These are phyloP conservation scores for Noccaea bulbosa DNA, from an alignment of 345 rosid species.

Conservation along the genomic window DNA sequence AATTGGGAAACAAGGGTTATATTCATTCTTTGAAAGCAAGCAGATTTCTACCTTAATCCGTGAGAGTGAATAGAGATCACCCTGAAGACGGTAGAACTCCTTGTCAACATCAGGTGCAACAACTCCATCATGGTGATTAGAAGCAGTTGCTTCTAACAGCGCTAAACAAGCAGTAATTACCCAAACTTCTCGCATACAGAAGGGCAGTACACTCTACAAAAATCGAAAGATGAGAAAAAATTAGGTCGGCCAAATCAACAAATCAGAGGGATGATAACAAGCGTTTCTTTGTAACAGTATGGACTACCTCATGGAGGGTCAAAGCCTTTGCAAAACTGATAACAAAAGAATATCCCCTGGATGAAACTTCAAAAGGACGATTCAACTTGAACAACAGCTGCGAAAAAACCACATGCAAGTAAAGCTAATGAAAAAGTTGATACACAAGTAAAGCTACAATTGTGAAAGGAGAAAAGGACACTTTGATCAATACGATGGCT, in stretches of 20 bases:
- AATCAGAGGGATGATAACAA: slow-evolving; percentile 22
- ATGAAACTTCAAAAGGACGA: slow-evolving; percentile 94
- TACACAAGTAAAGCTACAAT: slow-evolving; percentile 22
- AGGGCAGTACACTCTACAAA: slow-evolving; percentile 63
- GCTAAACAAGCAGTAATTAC: slow-evolving; percentile 88
- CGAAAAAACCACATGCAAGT: slow-evolving; percentile 29
- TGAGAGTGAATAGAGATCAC: slow-evolving; percentile 93
- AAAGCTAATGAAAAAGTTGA: slow-evolving; percentile 21
- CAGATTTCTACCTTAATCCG: slow-evolving; percentile 72
- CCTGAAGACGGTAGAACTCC: slow-evolving; percentile 89
- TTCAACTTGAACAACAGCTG: slow-evolving; percentile 89
- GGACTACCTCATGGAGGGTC: slow-evolving; percentile 72
- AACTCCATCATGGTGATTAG: slow-evolving; percentile 66
- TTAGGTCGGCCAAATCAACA: slow-evolving; percentile 33
- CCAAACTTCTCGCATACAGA: slow-evolving; percentile 94
- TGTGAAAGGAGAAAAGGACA: slow-evolving; percentile 32
- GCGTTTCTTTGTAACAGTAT: slow-evolving; percentile 21
- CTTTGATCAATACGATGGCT: slow-evolving; percentile 33
- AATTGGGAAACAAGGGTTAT: slow-evolving; percentile 23
- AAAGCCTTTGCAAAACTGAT: slow-evolving; percentile 82
- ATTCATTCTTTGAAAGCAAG: slow-evolving; percentile 24
- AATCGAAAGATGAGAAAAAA: slow-evolving; percentile 34
- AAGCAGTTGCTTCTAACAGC: slow-evolving; percentile 69
- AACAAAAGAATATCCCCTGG: slow-evolving; percentile 84
- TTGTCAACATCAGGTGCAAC: slow-evolving; percentile 79